phyloP scores from a whole-genome alignment of 148 eudicot genomes.

The Silene uniflora region DNA sequence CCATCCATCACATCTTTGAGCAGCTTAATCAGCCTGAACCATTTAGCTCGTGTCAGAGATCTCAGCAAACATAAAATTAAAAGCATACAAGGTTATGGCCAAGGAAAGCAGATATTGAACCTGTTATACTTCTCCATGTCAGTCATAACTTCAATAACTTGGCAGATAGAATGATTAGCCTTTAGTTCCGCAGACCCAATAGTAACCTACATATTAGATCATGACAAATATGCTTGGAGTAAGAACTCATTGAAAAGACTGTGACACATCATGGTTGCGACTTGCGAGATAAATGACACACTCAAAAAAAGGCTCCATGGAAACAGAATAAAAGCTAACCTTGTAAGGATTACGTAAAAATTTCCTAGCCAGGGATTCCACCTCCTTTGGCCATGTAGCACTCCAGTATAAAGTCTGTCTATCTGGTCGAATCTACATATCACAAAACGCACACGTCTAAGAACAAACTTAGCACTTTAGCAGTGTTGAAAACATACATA shows the following conservation, averaged over 20 bases:
- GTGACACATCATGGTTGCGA: too few relatives aligned
- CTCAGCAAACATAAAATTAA: not conserved
- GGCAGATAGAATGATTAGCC: conserved; percentile 89
- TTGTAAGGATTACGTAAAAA: conserved; percentile 87
- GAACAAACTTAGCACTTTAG: too few relatives aligned
- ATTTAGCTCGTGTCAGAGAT: not conserved
- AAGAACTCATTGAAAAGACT: not conserved
- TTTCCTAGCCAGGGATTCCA: conserved; percentile 84
- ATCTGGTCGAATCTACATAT: conserved; percentile 84
- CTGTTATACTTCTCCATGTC: conserved; percentile 88
- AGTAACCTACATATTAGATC: conserved; percentile 48
- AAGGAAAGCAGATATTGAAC: conserved; percentile 30
- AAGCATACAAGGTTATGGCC: not conserved
- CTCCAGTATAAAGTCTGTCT: conserved; percentile 98
- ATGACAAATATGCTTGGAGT: not conserved
- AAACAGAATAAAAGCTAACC: conserved; percentile 35
- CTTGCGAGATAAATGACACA: not conserved
- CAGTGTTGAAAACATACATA: not conserved
- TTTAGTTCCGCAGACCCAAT: conserved; percentile 85
- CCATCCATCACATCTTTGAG: conserved; percentile 88
- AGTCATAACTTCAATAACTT: conserved; percentile 86
- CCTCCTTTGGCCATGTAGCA: conserved; percentile 99
- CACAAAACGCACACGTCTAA: conserved; percentile 8
- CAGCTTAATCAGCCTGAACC: conserved; percentile 74
- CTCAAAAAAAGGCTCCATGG: not conserved